A percentile compares a stretch with the other conserved stretches of the same genome.
phyloP scores from a whole-genome alignment of 2,329 filamentous ascomycete genomes.

The Botryotinia calthae region DNA sequence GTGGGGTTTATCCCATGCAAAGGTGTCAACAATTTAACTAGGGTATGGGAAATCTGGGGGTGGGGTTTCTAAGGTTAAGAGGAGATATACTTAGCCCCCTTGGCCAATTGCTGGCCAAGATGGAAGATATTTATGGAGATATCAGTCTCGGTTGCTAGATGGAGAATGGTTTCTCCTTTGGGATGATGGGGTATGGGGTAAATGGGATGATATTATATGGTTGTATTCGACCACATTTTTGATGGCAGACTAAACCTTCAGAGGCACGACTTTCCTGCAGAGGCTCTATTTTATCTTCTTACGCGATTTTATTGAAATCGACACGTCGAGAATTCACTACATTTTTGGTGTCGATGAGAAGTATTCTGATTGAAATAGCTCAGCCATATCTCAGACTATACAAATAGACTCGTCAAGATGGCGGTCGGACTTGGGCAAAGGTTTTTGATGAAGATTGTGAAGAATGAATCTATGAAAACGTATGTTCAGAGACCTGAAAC shows the following conservation, averaged over 20 bases:
- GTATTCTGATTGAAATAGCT: not conserved
- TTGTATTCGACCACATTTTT: not conserved
- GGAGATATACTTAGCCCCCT: not conserved
- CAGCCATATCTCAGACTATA: not conserved
- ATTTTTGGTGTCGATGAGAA: not conserved
- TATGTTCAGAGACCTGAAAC: slow-evolving; percentile 18
- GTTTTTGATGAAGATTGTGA: slow-evolving; percentile 29
- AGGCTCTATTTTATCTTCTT: not conserved
- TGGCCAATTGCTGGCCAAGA: slow-evolving; percentile 2
- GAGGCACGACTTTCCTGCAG: not conserved
- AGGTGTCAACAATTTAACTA: not conserved
- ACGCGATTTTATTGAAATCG: not conserved
- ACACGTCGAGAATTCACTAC: not conserved
- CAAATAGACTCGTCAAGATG: not conserved
- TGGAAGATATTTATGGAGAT: not conserved
- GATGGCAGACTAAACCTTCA: not conserved
- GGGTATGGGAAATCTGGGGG: slow-evolving; percentile 7
- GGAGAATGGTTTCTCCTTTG: not conserved
- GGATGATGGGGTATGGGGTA: not conserved
- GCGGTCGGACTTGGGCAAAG: slow-evolving; percentile 1
- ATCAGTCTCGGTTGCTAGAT: not conserved
- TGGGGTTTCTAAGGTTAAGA: not conserved
- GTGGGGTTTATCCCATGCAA: not conserved
- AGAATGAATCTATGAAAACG: slow-evolving; percentile 68
- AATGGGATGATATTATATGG: slow-evolving; percentile 1